A percentile compares a stretch with the other conserved stretches of the same genome.
Conservation (phyloP, 2,329 filamentous ascomycete genomes). For the Xylariaceae sp. region DNA sequence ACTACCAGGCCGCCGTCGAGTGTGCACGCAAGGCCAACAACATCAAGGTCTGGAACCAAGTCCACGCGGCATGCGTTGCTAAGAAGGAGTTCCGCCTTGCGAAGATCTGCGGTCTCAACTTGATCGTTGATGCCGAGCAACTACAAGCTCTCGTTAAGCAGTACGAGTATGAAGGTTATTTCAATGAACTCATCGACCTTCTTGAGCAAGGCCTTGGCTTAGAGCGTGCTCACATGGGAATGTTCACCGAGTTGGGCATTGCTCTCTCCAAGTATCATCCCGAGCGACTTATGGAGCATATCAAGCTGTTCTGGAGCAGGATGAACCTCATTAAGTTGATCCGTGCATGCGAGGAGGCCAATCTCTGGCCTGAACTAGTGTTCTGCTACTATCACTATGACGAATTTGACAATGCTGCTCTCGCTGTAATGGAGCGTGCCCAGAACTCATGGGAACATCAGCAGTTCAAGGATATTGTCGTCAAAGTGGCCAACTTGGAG, state of each 20-base stretch:
- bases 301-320: conserved; percentile 97
- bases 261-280: conserved; percentile 93
- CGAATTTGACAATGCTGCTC: conserved; percentile 94
- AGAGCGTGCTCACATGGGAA: conserved; percentile 91
- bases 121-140: conserved; percentile 97
- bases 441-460: conserved; percentile 99
- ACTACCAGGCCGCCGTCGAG: conserved; percentile 97
- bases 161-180: conserved; percentile 96
- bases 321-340: conserved; percentile 99
- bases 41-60: conserved; percentile 99
- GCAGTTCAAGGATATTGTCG: conserved; percentile 97
- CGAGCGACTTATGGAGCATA: conserved; percentile 95
- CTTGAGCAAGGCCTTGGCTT: conserved; percentile 94
- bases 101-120: conserved; percentile 97
- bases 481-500: conserved; percentile 97
- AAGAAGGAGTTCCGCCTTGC: conserved; percentile 99
- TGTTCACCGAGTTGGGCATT: conserved; percentile 93
- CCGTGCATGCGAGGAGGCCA: conserved; percentile 86
- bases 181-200: conserved; percentile 93
- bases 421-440: conserved; percentile 97
- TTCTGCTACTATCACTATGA: conserved; percentile 99
- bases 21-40: conserved; percentile 98
- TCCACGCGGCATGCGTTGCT: conserved; percentile 90
- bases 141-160: conserved; percentile 90
- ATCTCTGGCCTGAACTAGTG: conserved; percentile 95